Evolutionary conservation across 2,329 filamentous ascomycete genomes (phyloP).

Genomic region (Cladophialophora chaetospira): DNA sequence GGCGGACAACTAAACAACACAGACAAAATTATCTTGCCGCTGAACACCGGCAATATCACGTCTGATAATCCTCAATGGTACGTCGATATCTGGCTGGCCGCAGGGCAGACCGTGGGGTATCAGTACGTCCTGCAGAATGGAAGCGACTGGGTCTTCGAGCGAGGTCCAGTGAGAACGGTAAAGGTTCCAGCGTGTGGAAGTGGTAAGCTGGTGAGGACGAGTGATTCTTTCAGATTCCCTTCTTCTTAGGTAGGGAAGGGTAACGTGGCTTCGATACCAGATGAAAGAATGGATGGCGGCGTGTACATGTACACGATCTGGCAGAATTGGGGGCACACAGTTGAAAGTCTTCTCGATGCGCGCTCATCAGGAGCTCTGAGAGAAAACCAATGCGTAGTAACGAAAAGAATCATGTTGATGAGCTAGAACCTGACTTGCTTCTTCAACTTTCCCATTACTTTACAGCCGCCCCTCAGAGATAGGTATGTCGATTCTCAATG

Average conservation of each 20-base stretch:
- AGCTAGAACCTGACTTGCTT: no score
- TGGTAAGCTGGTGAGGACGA: constrained; percentile 4
- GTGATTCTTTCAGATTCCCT: constrained; percentile 15
- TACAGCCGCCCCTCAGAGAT: no score
- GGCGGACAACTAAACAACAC: constrained; percentile 42
- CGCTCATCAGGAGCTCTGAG: not conserved
- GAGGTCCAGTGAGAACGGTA: constrained; percentile 5
- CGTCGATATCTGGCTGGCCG: constrained; percentile 55
- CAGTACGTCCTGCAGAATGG: constrained; percentile 66
- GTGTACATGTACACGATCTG: not conserved
- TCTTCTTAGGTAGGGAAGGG: constrained; percentile 6
- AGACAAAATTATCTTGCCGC: constrained; percentile 15
- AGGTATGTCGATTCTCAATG: no score
- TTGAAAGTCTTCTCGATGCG: not conserved
- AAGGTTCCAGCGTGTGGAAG: constrained; percentile 16
- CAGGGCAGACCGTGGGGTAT: constrained; percentile 63
- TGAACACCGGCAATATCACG: constrained; percentile 25
- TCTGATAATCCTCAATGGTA: constrained; percentile 52
- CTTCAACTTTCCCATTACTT: no score
- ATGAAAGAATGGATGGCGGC: not conserved
- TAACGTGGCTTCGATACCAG: not conserved
- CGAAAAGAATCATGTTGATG: not conserved
- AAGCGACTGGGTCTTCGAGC: constrained; percentile 45
- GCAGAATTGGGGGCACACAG: not conserved
- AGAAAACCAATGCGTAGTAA: not conserved